Percentiles rank a stretch among this genome's conserved stretches.
Evolutionary conservation across 2,329 filamentous ascomycete species (phyloP).

Genomic region (Ophiostoma populinum): DNA sequence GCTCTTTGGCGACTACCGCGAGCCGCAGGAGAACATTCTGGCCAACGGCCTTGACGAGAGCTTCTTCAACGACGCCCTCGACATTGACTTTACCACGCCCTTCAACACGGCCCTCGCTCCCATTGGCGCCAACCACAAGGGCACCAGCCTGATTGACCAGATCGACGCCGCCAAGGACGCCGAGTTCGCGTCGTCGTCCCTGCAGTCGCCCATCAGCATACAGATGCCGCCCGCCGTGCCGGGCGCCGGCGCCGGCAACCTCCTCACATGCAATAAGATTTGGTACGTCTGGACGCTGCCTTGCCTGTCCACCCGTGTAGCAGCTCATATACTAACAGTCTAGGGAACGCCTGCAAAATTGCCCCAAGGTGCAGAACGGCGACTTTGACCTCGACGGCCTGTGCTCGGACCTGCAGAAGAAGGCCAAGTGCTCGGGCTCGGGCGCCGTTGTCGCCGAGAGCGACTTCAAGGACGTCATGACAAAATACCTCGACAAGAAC

Average conservation of each 20-base stretch:
- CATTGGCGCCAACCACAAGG: constrained; percentile 31
- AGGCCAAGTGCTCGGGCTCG: constrained; percentile 84
- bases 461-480: constrained; percentile 70
- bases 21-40: constrained; percentile 69
- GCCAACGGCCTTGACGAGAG: constrained; percentile 51
- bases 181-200: constrained; percentile 21
- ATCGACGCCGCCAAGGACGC: constrained; percentile 61
- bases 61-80: constrained; percentile 61
- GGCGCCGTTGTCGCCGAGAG: constrained; percentile 79
- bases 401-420: constrained; percentile 83
- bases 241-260: constrained; percentile 27
- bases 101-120: constrained; percentile 48
- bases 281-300: constrained; percentile 56
- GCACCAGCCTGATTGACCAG: constrained; percentile 49
- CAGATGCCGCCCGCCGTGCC: constrained; percentile 20
- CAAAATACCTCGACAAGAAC: constrained; percentile 37
- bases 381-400: constrained; percentile 88
- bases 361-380: constrained; percentile 72
- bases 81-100: constrained; percentile 64
- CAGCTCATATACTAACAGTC: constrained; percentile 7
- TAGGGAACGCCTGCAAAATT: constrained; percentile 81
- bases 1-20: constrained; percentile 81
- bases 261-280: constrained; percentile 77
- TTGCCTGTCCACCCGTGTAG: no score
- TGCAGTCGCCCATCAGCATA: not conserved